A percentile compares a stretch with the other conserved stretches of the same genome.
Evolutionary conservation across 139 green algal genomes (phyloP).

Genomic region (Chlamydomonas incerta): DNA sequence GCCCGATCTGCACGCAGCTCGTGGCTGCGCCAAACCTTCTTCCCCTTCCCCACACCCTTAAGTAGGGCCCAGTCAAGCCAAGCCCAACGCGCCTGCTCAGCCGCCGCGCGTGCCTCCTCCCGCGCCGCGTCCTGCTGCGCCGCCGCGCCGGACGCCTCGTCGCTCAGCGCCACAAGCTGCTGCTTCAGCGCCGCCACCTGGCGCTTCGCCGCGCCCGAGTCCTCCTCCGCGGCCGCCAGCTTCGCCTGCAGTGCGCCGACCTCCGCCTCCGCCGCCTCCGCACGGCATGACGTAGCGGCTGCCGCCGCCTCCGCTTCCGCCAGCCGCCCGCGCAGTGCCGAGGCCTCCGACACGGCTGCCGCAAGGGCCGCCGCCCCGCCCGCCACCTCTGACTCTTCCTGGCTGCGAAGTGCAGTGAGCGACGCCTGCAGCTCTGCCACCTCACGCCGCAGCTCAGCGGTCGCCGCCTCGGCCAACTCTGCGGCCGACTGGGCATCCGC

Average conservation of each 20-base stretch:
- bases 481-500: not conserved
- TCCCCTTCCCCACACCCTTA: too few species aligned
- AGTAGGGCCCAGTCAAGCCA: too few species aligned
- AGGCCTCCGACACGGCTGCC: not conserved
- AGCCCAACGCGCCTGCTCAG: not conserved
- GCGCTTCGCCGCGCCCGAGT: not conserved
- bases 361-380: not conserved
- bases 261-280: not conserved
- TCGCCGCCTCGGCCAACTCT: not conserved
- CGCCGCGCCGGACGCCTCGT: conserved; percentile 3
- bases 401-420: not conserved
- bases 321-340: not conserved
- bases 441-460: not conserved
- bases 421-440: not conserved
- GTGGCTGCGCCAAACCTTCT: too few species aligned
- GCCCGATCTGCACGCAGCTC: too few species aligned
- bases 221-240: conserved; percentile 2
- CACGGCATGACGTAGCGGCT: not conserved
- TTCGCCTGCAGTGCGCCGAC: too few species aligned
- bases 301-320: not conserved
- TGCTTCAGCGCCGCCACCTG: conserved; percentile 30
- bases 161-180: not conserved
- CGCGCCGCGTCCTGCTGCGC: conserved; percentile 16
- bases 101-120: not conserved
- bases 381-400: not conserved